These are phyloP conservation scores for Microdochium paspali DNA, from an alignment of 2,329 filamentous ascomycete genomes.

Conservation along the genomic window DNA sequence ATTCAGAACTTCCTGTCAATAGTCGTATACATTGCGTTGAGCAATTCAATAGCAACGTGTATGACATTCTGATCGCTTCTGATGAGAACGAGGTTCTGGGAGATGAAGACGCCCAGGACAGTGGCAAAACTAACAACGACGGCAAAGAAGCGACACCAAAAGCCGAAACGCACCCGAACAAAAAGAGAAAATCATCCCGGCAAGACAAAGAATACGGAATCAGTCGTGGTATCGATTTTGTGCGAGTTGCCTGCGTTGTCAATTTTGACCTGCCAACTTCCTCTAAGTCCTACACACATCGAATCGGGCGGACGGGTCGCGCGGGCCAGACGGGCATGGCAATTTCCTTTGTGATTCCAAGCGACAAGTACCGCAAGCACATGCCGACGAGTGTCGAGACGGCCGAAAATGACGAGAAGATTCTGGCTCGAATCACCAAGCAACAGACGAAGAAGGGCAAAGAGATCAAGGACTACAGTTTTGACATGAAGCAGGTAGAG, in stretches of 20 bases:
- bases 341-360: slow-evolving; percentile 86
- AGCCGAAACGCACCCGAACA: slow-evolving; percentile 33
- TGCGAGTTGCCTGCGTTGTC: slow-evolving; percentile 86
- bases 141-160: slow-evolving; percentile 17
- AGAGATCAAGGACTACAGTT: slow-evolving; percentile 81
- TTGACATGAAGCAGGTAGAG: slow-evolving; percentile 90
- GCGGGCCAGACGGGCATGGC: slow-evolving; percentile 91
- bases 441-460: slow-evolving; percentile 71
- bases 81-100: slow-evolving; percentile 84
- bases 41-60: slow-evolving; percentile 93
- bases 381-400: slow-evolving; percentile 71
- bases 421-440: slow-evolving; percentile 69
- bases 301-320: slow-evolving; percentile 86
- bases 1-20: slow-evolving; percentile 90
- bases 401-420: slow-evolving; percentile 74
- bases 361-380: slow-evolving; percentile 77
- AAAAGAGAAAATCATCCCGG: slow-evolving; percentile 49
- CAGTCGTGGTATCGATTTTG: slow-evolving; percentile 94
- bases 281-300: slow-evolving; percentile 91
- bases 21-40: slow-evolving; percentile 90
- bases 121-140: slow-evolving; percentile 9
- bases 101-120: slow-evolving; percentile 38
- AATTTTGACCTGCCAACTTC: slow-evolving; percentile 92
- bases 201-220: slow-evolving; percentile 84
- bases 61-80: slow-evolving; percentile 95